These are phyloP conservation scores for Persicaria tinctoria DNA, from an alignment of 148 eudicot species.

Conservation along the genomic window DNA sequence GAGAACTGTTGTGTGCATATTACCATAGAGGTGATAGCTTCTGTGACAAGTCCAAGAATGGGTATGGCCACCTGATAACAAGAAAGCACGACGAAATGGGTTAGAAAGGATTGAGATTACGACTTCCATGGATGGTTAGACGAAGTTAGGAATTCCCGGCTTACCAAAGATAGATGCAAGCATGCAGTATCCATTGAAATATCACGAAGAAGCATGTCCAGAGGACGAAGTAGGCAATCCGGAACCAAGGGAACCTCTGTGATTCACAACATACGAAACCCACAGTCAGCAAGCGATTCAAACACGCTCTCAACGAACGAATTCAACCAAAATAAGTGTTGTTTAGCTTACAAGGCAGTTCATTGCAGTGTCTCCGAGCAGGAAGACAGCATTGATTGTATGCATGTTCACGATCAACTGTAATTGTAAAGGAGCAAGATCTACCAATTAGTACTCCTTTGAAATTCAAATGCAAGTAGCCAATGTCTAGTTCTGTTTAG, in stretches of 20 bases:
- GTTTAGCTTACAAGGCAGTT: slow-evolving; percentile 50
- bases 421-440: neutral
- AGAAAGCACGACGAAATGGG: neutral
- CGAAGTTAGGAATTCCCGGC: neutral
- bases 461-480: neutral
- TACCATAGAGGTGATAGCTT: slow-evolving; percentile 83
- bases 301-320: neutral
- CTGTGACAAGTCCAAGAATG: slow-evolving; percentile 87
- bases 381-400: slow-evolving; percentile 67
- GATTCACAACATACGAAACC: neutral
- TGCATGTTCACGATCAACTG: slow-evolving; percentile 84
- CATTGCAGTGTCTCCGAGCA: slow-evolving; percentile 73
- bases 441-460: neutral
- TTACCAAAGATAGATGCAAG: slow-evolving; percentile 62
- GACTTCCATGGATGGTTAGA: neutral
- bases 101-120: neutral
- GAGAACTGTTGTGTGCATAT: neutral
- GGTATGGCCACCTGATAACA: slow-evolving; percentile 89
- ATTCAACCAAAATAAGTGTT: neutral
- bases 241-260: slow-evolving; percentile 86
- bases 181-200: slow-evolving; percentile 78
- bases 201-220: slow-evolving; percentile 72
- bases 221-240: slow-evolving; percentile 67
- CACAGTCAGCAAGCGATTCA: neutral
- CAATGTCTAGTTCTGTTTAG: neutral